phyloP scores from a whole-genome alignment of 768 basidiomycete genomes.

The Boletus edulis region DNA sequence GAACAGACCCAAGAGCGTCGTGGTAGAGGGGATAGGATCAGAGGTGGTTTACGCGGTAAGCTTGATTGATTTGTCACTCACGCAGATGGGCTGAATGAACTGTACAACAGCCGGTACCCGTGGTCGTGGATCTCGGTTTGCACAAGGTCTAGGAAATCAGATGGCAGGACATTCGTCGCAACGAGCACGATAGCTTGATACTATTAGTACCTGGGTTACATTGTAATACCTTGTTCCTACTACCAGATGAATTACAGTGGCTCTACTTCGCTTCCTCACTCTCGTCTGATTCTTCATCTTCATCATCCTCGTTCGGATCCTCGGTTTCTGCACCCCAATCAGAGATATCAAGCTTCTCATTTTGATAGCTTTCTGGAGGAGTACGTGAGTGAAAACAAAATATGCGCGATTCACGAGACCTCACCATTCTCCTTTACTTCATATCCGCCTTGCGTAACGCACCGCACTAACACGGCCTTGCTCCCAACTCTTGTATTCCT shows the following conservation, averaged over 20 bases:
- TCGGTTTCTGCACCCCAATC: slow-evolving; percentile 48
- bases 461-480: slow-evolving; percentile 65
- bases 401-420: slow-evolving; percentile 4
- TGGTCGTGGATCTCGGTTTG: slow-evolving; percentile 77
- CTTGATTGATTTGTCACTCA: slow-evolving; percentile 1
- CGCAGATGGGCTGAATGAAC: neutral
- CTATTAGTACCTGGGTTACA: neutral
- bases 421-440: slow-evolving; percentile 65
- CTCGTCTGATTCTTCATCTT: slow-evolving; percentile 14
- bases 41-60: slow-evolving; percentile 60
- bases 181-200: slow-evolving; percentile 18
- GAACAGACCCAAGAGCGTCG: slow-evolving; percentile 78
- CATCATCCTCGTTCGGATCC: slow-evolving; percentile 25
- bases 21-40: slow-evolving; percentile 61
- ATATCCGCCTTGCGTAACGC: slow-evolving; percentile 76
- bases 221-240: neutral
- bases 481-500: slow-evolving; percentile 68
- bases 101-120: slow-evolving; percentile 51
- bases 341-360: slow-evolving; percentile 55
- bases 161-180: slow-evolving; percentile 47
- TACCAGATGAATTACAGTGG: neutral
- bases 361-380: slow-evolving; percentile 48
- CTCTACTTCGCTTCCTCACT: slow-evolving; percentile 5
- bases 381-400: neutral
- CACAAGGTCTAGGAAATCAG: slow-evolving; percentile 80